Percentiles rank a stretch among this genome's conserved stretches.
phyloP scores from a whole-genome alignment of 1,139 yeast genomes.

The Candida sanyaensis region DNA sequence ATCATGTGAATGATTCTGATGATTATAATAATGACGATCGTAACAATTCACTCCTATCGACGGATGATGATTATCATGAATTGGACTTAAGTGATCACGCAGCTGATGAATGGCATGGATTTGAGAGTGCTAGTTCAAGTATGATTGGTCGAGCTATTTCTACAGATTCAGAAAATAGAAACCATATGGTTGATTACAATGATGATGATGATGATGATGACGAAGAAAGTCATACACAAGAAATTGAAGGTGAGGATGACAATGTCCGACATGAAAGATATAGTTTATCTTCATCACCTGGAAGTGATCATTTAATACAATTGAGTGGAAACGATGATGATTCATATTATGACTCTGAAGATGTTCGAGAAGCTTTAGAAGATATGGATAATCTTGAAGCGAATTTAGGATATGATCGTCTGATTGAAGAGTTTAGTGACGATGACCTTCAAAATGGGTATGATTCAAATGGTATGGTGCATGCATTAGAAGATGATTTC shows the following conservation, averaged over 20 bases:
- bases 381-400: constrained; percentile 11
- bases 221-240: constrained; percentile 7
- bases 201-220: constrained; percentile 17
- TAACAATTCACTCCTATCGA: constrained; percentile 4
- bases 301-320: constrained; percentile 3
- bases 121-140: constrained; percentile 13
- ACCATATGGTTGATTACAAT: constrained; percentile 2
- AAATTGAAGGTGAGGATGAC: constrained; percentile 9
- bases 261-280: not conserved
- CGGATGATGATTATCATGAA: constrained; percentile 13
- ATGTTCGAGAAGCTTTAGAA: constrained; percentile 19
- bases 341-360: constrained; percentile 15
- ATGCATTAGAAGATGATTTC: constrained; percentile 1
- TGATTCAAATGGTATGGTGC: constrained; percentile 1
- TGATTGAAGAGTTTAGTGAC: not conserved
- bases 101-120: constrained; percentile 15
- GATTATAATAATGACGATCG: constrained; percentile 5
- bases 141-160: constrained; percentile 6
- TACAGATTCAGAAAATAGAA: constrained; percentile 11
- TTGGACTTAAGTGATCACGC: not conserved
- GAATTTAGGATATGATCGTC: not conserved
- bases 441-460: not conserved
- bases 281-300: not conserved
- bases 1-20: constrained; percentile 11
- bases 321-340: constrained; percentile 8